Evolutionary conservation across 495 filamentous ascomycete species (phyloP), one percentile per base, ranked within the genome.

Genomic region (Hyphodiscus hymeniophilus): DNA sequence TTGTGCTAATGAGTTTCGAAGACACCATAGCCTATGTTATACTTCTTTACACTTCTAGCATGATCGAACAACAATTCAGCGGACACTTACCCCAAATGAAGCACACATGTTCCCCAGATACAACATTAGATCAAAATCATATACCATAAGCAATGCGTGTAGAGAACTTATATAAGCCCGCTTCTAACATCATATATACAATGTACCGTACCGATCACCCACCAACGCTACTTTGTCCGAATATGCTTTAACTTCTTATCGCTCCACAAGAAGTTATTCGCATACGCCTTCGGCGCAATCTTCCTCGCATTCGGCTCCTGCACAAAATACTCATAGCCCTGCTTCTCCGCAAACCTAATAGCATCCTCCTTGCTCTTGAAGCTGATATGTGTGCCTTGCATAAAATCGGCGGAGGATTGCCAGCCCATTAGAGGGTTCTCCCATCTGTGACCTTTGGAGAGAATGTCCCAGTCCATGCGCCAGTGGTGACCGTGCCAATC

Each of bases 401-500:
- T 84, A 56, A 72, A 71, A 67, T 99, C 92, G 17, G 77, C 92
- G 38, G 88, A 94, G 6, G 91, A 95, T 62, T 96, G 89, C 94
- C 94, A 99, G 23, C 92, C 92, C 79, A 97, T 99, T 58, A 97
- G 70, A 32, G 81, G 85, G 69, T 99, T 99, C 75, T 99, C 92
- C 92, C 92, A 97, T 59, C 92, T 80, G 65, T 97, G 85, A 38
- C 78, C 77, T 68, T 86, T 94, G 53, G 73, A 70, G 24, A 95
- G 68, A 35, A 91, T 76, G 67, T 99, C 92, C 92, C 92, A 99
- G 63, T 99, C 92, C 89, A 99, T 95, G 33, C 85, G 85, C 92
- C 92, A 99, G 54, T 87, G 79, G 56, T 85, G 80, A 45, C 73
- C 66, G 54, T 86, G 81, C 80, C 84, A 89, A 50, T 76, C 77